phyloP scores from a whole-genome alignment of 345 rosid genomes.

The Citrus medica region DNA sequence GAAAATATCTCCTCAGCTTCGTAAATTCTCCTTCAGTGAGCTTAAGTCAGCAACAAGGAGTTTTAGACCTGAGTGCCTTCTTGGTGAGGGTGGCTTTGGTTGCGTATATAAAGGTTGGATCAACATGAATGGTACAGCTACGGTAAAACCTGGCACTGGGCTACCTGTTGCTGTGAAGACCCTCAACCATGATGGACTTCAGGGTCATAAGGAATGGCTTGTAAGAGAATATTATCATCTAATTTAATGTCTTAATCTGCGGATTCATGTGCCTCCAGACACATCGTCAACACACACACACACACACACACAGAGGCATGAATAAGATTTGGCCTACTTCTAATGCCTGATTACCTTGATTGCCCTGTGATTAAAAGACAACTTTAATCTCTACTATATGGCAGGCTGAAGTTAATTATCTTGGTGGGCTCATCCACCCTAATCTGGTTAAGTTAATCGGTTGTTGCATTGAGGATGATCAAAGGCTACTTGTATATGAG shows the following conservation, averaged over 20 bases:
- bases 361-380: background rate
- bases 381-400: background rate
- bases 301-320: background rate
- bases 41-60: conserved; percentile 34
- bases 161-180: conserved; percentile 49
- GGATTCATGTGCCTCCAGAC: background rate
- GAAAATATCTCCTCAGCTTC: conserved; percentile 33
- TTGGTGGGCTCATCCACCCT: conserved; percentile 53
- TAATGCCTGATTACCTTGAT: background rate
- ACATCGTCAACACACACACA: background rate
- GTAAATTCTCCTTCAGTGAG: conserved; percentile 35
- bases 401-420: conserved; percentile 61
- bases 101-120: conserved; percentile 56
- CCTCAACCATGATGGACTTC: conserved; percentile 50
- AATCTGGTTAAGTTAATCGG: conserved; percentile 57
- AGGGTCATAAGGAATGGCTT: conserved; percentile 68
- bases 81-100: conserved; percentile 54
- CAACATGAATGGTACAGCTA: conserved; percentile 31
- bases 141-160: conserved; percentile 40
- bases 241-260: background rate
- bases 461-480: conserved; percentile 61
- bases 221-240: conserved; percentile 28
- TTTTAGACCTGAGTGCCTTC: conserved; percentile 36
- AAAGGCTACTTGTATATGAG: conserved; percentile 56
- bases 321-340: background rate